These are phyloP conservation scores for Alloteropsis semialata DNA, from an alignment of 176 grass and related monocot species.

Conservation along the genomic window DNA sequence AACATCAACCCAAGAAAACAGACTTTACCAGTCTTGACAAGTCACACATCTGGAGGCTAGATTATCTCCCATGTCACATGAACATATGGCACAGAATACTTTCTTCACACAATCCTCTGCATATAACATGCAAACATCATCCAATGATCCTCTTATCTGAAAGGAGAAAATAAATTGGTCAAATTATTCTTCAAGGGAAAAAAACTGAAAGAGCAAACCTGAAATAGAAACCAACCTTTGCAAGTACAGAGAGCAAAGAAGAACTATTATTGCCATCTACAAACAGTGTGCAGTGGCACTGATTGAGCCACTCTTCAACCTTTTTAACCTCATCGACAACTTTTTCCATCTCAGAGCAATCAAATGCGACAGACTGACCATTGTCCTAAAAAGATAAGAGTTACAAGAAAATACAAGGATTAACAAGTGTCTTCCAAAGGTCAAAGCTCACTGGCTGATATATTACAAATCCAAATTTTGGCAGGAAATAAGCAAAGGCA, in stretches of 20 bases:
- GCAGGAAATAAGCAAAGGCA: background rate
- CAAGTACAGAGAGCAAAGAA: conserved; percentile 47
- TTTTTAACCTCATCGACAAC: conserved; percentile 69
- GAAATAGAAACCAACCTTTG: conserved; percentile 52
- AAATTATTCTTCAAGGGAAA: conserved; percentile 18
- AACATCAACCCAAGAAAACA: background rate
- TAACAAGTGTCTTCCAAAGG: background rate
- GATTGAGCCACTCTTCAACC: conserved; percentile 69
- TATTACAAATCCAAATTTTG: background rate
- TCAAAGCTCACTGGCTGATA: background rate
- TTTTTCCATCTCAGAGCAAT: conserved; percentile 72
- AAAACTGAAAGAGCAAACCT: background rate
- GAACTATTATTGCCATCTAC: conserved; percentile 35
- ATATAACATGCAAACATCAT: conserved; percentile 50
- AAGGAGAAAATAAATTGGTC: conserved; percentile 22
- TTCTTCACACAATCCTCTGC: conserved; percentile 39
- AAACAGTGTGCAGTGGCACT: conserved; percentile 46
- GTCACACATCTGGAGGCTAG: conserved; percentile 53
- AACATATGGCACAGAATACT: conserved; percentile 64
- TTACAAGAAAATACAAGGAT: background rate
- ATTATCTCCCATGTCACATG: conserved; percentile 45
- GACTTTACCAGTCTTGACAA: conserved; percentile 78
- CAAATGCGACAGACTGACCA: conserved; percentile 62
- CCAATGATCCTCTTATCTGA: conserved; percentile 77
- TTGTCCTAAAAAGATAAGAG: conserved; percentile 42